Evolutionary conservation across 345 rosid genomes (phyloP), one percentile per base, ranked within the genome.

Genomic region (Camelina neglecta): DNA sequence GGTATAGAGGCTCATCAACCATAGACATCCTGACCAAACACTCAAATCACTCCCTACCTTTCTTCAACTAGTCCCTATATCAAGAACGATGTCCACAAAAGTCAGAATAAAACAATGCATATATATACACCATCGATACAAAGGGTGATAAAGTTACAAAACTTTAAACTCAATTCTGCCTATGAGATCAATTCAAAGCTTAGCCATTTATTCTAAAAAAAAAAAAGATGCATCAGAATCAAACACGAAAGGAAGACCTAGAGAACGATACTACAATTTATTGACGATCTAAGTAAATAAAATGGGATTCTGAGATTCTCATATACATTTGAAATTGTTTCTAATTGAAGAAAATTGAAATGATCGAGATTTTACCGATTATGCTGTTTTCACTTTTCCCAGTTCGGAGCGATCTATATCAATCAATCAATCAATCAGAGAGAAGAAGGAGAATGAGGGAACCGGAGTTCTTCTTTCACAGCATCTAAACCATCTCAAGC

Each of bases 1-100:
- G 96, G 70, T 90, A 90, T 1, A 90, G 67, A 69, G 96, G 96
- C 82, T 90, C 96, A 10, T 88, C 91, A 23, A 83, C 75, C 87
- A 76, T 84, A 7, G 96, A 78, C 96, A 88, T 90, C 51, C 49
- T 72, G 10, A 5, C 64, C 59, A 73, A 57, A 18, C 4, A 54
- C 38, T 39, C 51, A 26, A 49, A 55, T 55, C 42, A 72, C 12
- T 31, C 62, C 51, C n/a, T 23, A 64, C 1, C 23, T 47, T 29
- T 29, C 31, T 4, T 29, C 31, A 29, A 29, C 31, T 29, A 3
- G 29, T 26, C 29, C 31, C 31, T 29, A 29, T 29, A 29, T 42
- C 39, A 54, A 38, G 13, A 47, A 16, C 1, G 57, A 24, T 26
- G 29, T 26, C 26, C 11, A 42, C 31, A 6, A 1, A 29, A n/a